These are phyloP conservation scores for Halophytophthora polymorphica DNA, from an alignment of 352 stramenopile genomes.

Conservation along the genomic window DNA sequence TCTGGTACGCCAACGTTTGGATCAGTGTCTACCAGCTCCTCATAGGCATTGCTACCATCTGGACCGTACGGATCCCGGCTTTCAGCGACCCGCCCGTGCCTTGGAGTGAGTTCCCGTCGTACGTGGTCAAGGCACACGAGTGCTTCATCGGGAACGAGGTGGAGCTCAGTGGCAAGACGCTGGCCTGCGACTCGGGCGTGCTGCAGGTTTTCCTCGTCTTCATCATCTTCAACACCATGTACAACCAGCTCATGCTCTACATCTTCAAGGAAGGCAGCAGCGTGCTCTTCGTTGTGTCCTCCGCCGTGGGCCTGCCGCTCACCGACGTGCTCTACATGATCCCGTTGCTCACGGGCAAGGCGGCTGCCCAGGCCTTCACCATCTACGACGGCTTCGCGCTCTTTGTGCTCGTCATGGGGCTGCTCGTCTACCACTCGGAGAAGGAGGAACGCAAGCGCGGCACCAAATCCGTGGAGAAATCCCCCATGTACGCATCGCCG, in stretches of 20 bases:
- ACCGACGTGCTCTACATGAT: conserved; percentile 87
- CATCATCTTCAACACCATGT: conserved; percentile 86
- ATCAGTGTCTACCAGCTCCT: conserved; percentile 84
- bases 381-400: conserved; percentile 87
- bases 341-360: conserved; percentile 65
- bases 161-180: conserved; percentile 54
- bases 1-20: conserved; percentile 88
- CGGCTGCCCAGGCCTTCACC: conserved; percentile 69
- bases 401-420: conserved; percentile 82
- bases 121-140: conserved; percentile 61
- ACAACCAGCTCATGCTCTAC: conserved; percentile 89
- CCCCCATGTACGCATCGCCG: conserved; percentile 83
- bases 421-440: conserved; percentile 87
- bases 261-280: conserved; percentile 89
- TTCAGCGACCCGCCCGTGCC: conserved; percentile 79
- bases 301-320: conserved; percentile 73
- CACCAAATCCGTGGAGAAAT: conserved; percentile 71
- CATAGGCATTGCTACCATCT: conserved; percentile 66
- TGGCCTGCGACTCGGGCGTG: conserved; percentile 64
- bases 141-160: conserved; percentile 77
- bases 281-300: conserved; percentile 86
- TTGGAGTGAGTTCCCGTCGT: conserved; percentile 66
- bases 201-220: conserved; percentile 78
- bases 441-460: conserved; percentile 74
- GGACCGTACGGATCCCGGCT: conserved; percentile 74